Evolutionary conservation across 176 grass and related monocot genomes (phyloP), one percentile per base, ranked within the genome.

Genomic region (Juncus inflexus): DNA sequence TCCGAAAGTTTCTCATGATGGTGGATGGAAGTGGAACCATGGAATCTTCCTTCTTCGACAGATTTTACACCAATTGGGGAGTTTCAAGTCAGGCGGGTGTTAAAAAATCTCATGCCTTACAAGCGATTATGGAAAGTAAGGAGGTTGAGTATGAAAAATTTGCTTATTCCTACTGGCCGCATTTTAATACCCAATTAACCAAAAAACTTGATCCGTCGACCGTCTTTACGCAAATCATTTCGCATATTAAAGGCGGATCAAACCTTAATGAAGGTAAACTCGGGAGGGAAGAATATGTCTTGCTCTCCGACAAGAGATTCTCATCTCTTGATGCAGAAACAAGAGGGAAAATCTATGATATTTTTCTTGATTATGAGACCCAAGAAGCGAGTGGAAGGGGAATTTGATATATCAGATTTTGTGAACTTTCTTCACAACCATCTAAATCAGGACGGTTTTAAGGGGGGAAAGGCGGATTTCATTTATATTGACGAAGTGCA

Each of bases 401-500:
- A 95, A 35, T 95, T 77, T 74, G 90, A 95, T 79, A 37, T 90
- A 58, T 83, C 90, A 14, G 90, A 95, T 95, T 79, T 89, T 74
- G 85, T 90, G 2, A 86, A 64, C n/a, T 49, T 53, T 64, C 80
- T 95, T 52, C 86, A 86, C 35, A 42, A 54, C 12, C 57, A 28
- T 53, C 36, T 90, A 9, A 3, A 62, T 62, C 73, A 49, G 52
- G 77, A 81, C 61, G 86, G 86, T 39, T 84, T 80, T 59, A 78
- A 57, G 6, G 74, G 80, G 8, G 73, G 76, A 57, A 54, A 76
- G 12, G 35, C 90, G 36, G 80, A 90, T 80, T 89, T 58, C 62
- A 70, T 95, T 52, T 95, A 95, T 42, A 83, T 95, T 51, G 90
- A 95, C 53, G 90, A 95, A 77, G 90, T 95, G 77, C 90, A 95